Evolutionary conservation across 1,284 basidiomycete genomes (phyloP).

Genomic region (Microbotryomycetes sp.): DNA sequence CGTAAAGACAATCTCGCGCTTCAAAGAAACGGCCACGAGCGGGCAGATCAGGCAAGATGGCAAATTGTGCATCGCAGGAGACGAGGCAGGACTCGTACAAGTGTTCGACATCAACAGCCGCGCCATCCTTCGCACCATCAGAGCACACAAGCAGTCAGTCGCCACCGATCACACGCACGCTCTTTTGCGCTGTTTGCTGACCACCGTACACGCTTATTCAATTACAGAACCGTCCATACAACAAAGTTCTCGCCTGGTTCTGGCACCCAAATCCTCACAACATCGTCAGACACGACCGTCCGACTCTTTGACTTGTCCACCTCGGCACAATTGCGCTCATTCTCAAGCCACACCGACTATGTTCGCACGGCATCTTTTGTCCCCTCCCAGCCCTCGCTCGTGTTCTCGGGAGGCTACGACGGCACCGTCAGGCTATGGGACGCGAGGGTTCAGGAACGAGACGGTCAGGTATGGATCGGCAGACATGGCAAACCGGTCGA

Average conservation of each 20-base stretch:
- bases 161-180: not conserved
- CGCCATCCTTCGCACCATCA: slow-evolving; percentile 85
- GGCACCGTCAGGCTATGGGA: slow-evolving; percentile 86
- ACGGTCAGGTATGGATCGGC: slow-evolving; percentile 29
- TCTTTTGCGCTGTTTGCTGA: not conserved
- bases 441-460: slow-evolving; percentile 46
- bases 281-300: slow-evolving; percentile 92
- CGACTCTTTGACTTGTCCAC: slow-evolving; percentile 94
- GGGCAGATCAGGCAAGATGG: slow-evolving; percentile 85
- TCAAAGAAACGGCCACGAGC: slow-evolving; percentile 89
- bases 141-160: slow-evolving; percentile 73
- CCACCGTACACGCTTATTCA: not conserved
- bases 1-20: slow-evolving; percentile 90
- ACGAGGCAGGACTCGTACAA: slow-evolving; percentile 89
- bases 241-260: slow-evolving; percentile 70
- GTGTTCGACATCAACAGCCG: slow-evolving; percentile 92
- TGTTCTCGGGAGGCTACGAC: slow-evolving; percentile 94
- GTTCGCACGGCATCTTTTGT: slow-evolving; percentile 87
- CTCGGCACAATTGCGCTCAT: slow-evolving; percentile 68
- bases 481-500: slow-evolving; percentile 63
- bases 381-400: slow-evolving; percentile 68
- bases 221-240: slow-evolving; percentile 70
- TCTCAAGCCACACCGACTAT: slow-evolving; percentile 84
- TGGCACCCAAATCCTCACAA: slow-evolving; percentile 64
- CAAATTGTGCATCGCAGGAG: slow-evolving; percentile 88